A percentile compares a stretch with the other conserved stretches of the same genome.
These are phyloP conservation scores for Jaltomata sinuosa DNA, from an alignment of 257 asterid species.

Conservation along the genomic window DNA sequence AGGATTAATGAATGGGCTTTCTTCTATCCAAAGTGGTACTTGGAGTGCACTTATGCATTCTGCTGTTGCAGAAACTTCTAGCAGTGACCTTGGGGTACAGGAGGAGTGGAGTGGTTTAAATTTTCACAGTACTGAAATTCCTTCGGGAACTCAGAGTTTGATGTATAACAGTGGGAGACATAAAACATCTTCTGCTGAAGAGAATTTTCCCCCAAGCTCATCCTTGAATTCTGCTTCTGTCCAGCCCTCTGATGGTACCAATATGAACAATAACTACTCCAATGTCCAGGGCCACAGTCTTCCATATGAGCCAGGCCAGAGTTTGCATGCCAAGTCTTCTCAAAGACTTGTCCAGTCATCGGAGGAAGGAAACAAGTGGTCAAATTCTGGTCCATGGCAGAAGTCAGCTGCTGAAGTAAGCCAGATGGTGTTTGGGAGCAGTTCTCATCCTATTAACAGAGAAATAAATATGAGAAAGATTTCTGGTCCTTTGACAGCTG, in stretches of 20 bases:
- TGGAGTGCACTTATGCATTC: conserved; percentile 99
- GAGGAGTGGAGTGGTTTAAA: conserved; percentile 55
- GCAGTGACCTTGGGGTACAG: conserved; percentile 41
- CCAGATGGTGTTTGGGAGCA: conserved; percentile 22
- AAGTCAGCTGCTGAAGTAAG: conserved; percentile 24
- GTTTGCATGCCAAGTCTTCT: not conserved
- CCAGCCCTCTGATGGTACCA: conserved; percentile 13
- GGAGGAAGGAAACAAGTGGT: conserved; percentile 10
- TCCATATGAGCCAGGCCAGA: conserved; percentile 24
- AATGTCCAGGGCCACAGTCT: conserved; percentile 24
- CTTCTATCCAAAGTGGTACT: conserved; percentile 71
- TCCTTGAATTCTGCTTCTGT: conserved; percentile 28
- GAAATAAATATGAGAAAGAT: conserved; percentile 16
- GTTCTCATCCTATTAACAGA: conserved; percentile 31
- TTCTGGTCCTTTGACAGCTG: conserved; percentile 28
- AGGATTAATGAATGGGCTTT: conserved; percentile 30
- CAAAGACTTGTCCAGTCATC: conserved; percentile 4
- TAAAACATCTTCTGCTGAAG: conserved; percentile 5
- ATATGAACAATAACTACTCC: conserved; percentile 20
- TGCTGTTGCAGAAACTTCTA: conserved; percentile 88
- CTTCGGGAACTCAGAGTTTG: not conserved
- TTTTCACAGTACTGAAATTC: conserved; percentile 19
- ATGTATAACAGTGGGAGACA: conserved; percentile 1
- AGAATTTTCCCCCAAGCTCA: conserved; percentile 18
- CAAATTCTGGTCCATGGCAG: not conserved